Conservation (phyloP, 192 early-diverging fungal genomes). For the Funneliformis mosseae region DNA sequence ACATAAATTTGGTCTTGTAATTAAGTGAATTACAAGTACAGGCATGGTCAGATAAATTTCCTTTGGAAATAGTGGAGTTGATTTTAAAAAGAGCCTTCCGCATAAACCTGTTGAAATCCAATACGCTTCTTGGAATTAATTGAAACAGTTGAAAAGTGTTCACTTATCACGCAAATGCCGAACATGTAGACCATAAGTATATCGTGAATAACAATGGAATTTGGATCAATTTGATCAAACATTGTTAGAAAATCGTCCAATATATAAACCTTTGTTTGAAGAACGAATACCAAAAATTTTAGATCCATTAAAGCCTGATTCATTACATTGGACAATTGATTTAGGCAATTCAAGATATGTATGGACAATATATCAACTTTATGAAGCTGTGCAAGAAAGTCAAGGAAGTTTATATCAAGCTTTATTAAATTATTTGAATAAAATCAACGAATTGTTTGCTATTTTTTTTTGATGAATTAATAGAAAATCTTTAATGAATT, state of each 20-base stretch:
- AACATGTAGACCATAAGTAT: neutral
- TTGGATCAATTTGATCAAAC: neutral
- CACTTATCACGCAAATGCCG: neutral
- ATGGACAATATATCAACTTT: neutral
- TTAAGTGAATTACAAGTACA: neutral
- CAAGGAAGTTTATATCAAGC: neutral
- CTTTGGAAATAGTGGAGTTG: neutral
- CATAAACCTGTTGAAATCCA: neutral
- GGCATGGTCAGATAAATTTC: neutral
- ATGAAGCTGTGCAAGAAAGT: neutral
- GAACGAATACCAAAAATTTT: neutral
- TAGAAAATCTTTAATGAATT: neutral
- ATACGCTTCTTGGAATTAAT: neutral
- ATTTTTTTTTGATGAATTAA: too few species aligned
- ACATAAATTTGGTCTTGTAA: neutral
- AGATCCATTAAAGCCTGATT: neutral
- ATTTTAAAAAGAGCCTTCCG: neutral
- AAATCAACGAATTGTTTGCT: neutral
- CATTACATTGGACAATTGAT: neutral
- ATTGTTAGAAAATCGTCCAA: neutral
- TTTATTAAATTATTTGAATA: neutral
- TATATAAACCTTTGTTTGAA: neutral
- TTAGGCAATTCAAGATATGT: neutral
- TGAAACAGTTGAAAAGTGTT: neutral
- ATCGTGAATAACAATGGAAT: constrained; percentile 1